Base-by-base conservation (phyloP, 306 rosid genomes). In the Inga laurina region DNA sequence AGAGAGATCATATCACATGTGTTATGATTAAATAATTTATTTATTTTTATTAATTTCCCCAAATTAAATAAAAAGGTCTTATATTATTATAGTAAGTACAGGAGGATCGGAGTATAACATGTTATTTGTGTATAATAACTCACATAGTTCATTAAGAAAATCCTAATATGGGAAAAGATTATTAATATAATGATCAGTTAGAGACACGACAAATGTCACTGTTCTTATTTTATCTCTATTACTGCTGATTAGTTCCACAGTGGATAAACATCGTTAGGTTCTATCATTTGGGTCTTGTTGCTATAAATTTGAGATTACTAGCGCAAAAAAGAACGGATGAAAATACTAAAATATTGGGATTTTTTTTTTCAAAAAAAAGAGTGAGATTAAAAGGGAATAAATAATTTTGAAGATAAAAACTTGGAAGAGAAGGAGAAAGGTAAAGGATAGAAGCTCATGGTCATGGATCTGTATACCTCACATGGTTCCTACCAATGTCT, bases 401-500 rank as follows among this genome's bases (percentile, higher is more conserved):
- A 21, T 8, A 37, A 68, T 3, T 16, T 39, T 67, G 4, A 35
- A 68, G 7, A 37, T 11, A 9, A 10, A 39, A 18, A 39, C 43
- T 39, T 39, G 7, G 43, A 39, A 39, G 43, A 32, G 37, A 6
- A 70, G 6, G 21, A 41, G 32, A 39, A 37, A 19, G 46, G 4
- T 7, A 1, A 41, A 11, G 3, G 0, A 39, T 21, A 52, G 74
- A 52, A 10, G 49, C 30, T 21, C 34, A 11, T 21, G 32, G 74
- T 41, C 34, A 11, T 21, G 32, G 74, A 41, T 15, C 24, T 35
- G 24, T 22, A 34, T 8, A 18, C 5, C 79, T 88, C 92, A 87
- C 91, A 87, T 88, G 93, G 4, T 84, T 80, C 85, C 89, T 90
- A 84, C 92, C 82, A 87, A 84, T 88, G 76, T 83, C 88, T 77